A percentile compares a stretch with the other conserved stretches of the same genome.
Evolutionary conservation across 345 rosid species (phyloP).

Genomic region (Salix caprea): DNA sequence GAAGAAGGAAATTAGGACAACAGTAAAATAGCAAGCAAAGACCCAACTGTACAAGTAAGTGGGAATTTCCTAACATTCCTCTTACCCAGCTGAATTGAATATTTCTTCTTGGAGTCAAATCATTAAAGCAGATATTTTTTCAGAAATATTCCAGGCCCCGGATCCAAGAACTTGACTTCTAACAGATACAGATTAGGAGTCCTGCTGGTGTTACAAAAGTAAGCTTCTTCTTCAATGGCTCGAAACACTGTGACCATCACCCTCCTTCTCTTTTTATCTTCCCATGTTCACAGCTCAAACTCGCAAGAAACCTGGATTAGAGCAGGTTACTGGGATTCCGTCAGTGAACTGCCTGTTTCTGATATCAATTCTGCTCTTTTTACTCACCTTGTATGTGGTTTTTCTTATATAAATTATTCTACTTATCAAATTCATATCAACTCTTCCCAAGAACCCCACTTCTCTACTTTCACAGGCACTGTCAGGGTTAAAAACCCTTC

Average conservation of each 20-base stretch:
- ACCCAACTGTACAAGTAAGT: too few species aligned
- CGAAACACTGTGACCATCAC: neutral
- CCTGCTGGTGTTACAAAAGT: too few species aligned
- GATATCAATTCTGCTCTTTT: constrained; percentile 27
- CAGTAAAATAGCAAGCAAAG: too few species aligned
- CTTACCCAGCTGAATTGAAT: too few species aligned
- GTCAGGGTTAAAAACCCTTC: constrained; percentile 29
- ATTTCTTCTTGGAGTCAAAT: too few species aligned
- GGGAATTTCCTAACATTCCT: too few species aligned
- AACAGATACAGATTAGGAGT: too few species aligned
- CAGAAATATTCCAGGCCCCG: too few species aligned
- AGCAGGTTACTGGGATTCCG: constrained; percentile 27
- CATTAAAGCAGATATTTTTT: too few species aligned
- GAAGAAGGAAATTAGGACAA: too few species aligned
- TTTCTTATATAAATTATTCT: constrained; percentile 23
- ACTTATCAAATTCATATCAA: constrained; percentile 15
- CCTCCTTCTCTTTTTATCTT: neutral
- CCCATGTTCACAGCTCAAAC: neutral
- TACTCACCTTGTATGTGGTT: constrained; percentile 33
- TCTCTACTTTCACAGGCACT: constrained; percentile 24
- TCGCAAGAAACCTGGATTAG: constrained; percentile 28
- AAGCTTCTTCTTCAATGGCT: neutral
- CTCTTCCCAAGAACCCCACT: neutral
- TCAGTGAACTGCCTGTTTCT: constrained; percentile 14
- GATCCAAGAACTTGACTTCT: too few species aligned